Conservation (phyloP, 345 rosid genomes). For the Dipteronia sinensis region DNA sequence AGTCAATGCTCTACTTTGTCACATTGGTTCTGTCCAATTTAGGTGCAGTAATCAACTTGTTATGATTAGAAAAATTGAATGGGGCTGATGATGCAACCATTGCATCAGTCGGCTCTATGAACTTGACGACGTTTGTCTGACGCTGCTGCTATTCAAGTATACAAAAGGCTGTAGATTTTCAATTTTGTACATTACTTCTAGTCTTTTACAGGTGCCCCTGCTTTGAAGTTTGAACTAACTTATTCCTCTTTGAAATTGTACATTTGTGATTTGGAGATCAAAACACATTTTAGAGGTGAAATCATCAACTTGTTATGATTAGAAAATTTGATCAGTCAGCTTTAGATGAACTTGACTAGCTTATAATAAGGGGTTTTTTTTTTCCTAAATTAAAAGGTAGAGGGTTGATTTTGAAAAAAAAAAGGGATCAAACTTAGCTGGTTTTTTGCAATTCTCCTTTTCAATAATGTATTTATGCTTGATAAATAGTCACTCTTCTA, state of each 20-base stretch:
- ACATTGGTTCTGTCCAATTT: background rate
- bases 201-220: background rate
- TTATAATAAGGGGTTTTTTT: too few species aligned
- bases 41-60: background rate
- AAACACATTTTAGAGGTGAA: background rate
- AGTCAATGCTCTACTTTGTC: constrained; percentile 1
- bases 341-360: too few species aligned
- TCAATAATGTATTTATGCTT: too few species aligned
- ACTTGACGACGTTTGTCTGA: background rate
- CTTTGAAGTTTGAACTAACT: background rate
- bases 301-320: background rate
- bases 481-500: too few species aligned
- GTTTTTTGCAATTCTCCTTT: too few species aligned
- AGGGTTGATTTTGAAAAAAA: too few species aligned
- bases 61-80: background rate
- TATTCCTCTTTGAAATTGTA: background rate
- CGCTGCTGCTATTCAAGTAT: background rate
- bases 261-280: background rate
- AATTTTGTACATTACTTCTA: background rate
- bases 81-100: background rate
- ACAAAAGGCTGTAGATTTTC: background rate
- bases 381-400: too few species aligned
- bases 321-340: too few species aligned
- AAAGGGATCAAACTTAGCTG: too few species aligned
- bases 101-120: background rate